Conservation (phyloP, 768 basidiomycete genomes). For the Lactarius trivialis region DNA sequence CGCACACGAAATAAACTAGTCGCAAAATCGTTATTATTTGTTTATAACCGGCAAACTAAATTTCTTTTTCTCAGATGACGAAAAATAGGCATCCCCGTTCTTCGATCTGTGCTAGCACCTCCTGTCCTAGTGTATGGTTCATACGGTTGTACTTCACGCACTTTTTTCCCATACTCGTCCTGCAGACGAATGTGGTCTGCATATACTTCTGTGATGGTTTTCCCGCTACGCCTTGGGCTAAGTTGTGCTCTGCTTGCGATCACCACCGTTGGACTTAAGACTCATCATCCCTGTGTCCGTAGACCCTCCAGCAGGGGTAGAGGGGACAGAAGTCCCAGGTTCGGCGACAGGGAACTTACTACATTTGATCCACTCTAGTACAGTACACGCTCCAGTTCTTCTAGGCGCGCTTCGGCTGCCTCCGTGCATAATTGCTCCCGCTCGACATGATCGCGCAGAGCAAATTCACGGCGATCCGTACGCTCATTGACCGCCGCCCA, state of each 20-base stretch:
- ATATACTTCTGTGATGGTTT: slow-evolving; percentile 93
- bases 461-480: slow-evolving; percentile 59
- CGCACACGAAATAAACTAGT: no score
- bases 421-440: slow-evolving; percentile 64
- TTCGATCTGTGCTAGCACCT: slow-evolving; percentile 86
- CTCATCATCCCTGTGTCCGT: slow-evolving; percentile 53
- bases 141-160: slow-evolving; percentile 79
- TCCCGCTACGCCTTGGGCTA: slow-evolving; percentile 70
- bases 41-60: no score
- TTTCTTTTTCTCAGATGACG: background rate
- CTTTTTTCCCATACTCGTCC: slow-evolving; percentile 71
- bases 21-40: no score
- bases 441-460: slow-evolving; percentile 63
- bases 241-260: slow-evolving; percentile 80
- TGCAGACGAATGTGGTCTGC: slow-evolving; percentile 83
- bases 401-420: slow-evolving; percentile 61
- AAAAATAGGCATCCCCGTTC: slow-evolving; percentile 59
- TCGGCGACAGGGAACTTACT: slow-evolving; percentile 62
- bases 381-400: slow-evolving; percentile 69
- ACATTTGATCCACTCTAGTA: slow-evolving; percentile 59
- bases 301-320: slow-evolving; percentile 39
- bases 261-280: slow-evolving; percentile 81
- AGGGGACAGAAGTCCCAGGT: slow-evolving; percentile 37
- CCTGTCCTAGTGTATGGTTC: slow-evolving; percentile 69
- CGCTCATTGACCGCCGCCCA: slow-evolving; percentile 69